Evolutionary conservation across 2,329 filamentous ascomycete species (phyloP), one percentile per base, ranked within the genome.

Genomic region (Zymoseptoria brevis): DNA sequence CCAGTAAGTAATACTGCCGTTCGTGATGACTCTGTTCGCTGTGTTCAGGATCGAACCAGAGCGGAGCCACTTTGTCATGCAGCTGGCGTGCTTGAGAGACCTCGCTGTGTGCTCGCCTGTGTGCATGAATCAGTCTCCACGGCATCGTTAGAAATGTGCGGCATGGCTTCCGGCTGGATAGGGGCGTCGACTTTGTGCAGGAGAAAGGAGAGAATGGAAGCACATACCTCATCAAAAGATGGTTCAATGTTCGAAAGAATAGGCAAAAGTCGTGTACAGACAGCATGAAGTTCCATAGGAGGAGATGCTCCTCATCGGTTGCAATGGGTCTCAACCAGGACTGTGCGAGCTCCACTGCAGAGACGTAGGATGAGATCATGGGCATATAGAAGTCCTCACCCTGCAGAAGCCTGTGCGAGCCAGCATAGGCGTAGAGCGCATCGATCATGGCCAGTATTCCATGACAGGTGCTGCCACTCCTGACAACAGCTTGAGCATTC

Each of bases 211-310:
- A 29, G 26, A 29, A 8, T 29, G 26, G 26, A 29, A 45, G 19
- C 22, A 52, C 48, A 22, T 60, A 67, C 65, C 66, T 89, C 93
- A 97, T 97, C 16, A 83, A 82, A 0, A 89, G 84, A 68, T 94
- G 90, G 70, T 96, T 96, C 68, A 96, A 86, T 3, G 90, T 84
- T 19, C 93, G 86, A 72, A 97, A 96, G 71, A 91, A 96, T 0
- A 85, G 85, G 2, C 96, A 87, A 2, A 96, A 76, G 1, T 84
- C 84, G 0, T 86, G 80, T 0, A 86, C 81, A 19, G 82, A 85
- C 67, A 96, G 96, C 0, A 97, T 79, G 69, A 88, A 95, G 0
- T 89, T 85, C 63, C 88, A 90, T 60, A 91, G 86, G 3, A 97
- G 77, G 0, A 97, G 76, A 72, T 96, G 91, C n/a, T 54, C 16